Evolutionary conservation across 2,329 filamentous ascomycete species (phyloP).

Genomic region (Cercospora sp.): DNA sequence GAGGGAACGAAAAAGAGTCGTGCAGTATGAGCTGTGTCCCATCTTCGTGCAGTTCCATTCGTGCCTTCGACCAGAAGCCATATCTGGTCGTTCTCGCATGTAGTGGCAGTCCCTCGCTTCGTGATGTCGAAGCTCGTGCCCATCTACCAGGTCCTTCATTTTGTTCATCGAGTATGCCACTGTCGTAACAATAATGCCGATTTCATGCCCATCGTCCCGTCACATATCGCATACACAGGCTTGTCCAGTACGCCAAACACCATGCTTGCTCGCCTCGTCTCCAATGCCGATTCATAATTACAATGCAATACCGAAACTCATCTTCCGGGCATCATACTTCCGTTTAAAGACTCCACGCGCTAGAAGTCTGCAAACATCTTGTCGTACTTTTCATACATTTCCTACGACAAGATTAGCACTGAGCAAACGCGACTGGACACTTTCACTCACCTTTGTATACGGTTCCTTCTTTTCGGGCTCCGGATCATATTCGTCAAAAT

Average conservation of each 20-base stretch:
- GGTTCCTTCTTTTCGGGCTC: slow-evolving; percentile 64
- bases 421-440: background rate
- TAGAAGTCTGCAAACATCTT: slow-evolving; percentile 70
- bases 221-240: background rate
- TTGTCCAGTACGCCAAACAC: slow-evolving; percentile 21
- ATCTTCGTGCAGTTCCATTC: background rate
- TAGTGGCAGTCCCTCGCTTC: background rate
- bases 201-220: background rate
- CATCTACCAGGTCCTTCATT: background rate
- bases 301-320: slow-evolving; percentile 21
- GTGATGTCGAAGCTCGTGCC: background rate
- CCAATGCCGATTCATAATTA: slow-evolving; percentile 18
- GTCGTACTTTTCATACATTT: slow-evolving; percentile 69
- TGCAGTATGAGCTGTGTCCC: background rate
- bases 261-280: slow-evolving; percentile 19
- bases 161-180: slow-evolving; percentile 7
- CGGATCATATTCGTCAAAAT: slow-evolving; percentile 81
- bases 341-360: slow-evolving; percentile 16
- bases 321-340: background rate
- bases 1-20: background rate
- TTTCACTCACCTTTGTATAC: slow-evolving; percentile 57
- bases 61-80: background rate
- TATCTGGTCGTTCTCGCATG: slow-evolving; percentile 4
- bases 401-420: slow-evolving; percentile 35
- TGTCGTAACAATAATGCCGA: slow-evolving; percentile 9